phyloP scores from a whole-genome alignment of 495 filamentous ascomycete genomes.

The Mytilinidion resinicola region DNA sequence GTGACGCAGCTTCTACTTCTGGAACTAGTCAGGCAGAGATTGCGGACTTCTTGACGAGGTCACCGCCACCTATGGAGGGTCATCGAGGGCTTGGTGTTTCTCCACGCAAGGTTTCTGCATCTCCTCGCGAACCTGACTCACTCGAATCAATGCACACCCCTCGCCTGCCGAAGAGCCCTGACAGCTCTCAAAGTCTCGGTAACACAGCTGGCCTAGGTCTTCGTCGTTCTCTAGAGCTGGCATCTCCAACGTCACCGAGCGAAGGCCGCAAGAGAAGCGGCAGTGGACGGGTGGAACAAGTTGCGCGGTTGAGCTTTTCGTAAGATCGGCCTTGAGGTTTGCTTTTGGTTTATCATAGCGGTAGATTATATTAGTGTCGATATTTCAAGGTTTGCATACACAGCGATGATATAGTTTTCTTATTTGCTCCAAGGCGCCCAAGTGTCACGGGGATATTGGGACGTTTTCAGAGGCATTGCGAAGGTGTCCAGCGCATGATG shows the following conservation, averaged over 20 bases:
- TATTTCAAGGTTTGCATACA: no score
- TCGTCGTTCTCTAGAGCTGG: constrained; percentile 23
- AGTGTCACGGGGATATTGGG: no score
- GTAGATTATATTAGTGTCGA: no score
- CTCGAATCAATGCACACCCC: constrained; percentile 10
- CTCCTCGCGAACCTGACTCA: constrained; percentile 14
- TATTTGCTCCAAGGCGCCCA: no score
- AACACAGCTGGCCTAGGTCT: constrained; percentile 25
- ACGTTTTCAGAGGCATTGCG: no score
- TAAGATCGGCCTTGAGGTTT: constrained; percentile 3
- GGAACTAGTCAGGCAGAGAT: constrained; percentile 30
- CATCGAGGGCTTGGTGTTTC: constrained; percentile 24
- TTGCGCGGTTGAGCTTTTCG: constrained; percentile 24
- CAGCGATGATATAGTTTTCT: no score
- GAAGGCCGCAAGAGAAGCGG: constrained; percentile 16
- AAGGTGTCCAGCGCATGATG: no score
- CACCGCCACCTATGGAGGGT: constrained; percentile 18
- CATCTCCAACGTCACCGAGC: neutral
- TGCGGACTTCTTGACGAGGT: constrained; percentile 27
- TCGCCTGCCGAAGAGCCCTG: constrained; percentile 1
- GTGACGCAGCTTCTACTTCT: neutral
- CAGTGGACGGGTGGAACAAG: constrained; percentile 25
- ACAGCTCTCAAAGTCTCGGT: constrained; percentile 1
- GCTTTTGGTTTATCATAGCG: no score
- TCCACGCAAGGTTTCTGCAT: neutral